These are phyloP conservation scores for Kingdonia uniflora DNA, from an alignment of 164 flowering plant genomes.

Conservation along the genomic window DNA sequence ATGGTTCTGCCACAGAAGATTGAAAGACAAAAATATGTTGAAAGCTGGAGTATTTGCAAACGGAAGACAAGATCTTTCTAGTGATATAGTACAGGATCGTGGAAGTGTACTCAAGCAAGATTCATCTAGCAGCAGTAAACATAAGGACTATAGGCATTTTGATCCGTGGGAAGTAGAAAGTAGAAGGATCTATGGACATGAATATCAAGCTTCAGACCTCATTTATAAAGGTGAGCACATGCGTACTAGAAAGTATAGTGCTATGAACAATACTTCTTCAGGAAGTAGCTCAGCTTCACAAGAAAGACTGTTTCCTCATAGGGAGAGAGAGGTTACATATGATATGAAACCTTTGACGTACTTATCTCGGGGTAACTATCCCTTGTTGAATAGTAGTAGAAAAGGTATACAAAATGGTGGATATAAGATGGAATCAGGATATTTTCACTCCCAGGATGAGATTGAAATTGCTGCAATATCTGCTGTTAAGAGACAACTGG, in stretches of 20 bases:
- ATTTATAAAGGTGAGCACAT: conserved; percentile 18
- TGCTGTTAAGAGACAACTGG: conserved; percentile 78
- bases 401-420: conserved; percentile 20
- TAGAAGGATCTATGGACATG: conserved; percentile 32
- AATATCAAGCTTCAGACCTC: conserved; percentile 25
- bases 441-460: conserved; percentile 60
- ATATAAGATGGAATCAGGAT: conserved; percentile 52
- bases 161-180: conserved; percentile 83
- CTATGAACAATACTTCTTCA: conserved; percentile 52
- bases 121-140: conserved; percentile 92
- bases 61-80: conserved; percentile 71
- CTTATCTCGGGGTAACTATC: conserved; percentile 18
- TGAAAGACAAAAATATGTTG: conserved; percentile 66
- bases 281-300: conserved; percentile 64
- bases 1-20: conserved; percentile 95
- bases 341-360: conserved; percentile 26
- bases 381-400: conserved; percentile 12
- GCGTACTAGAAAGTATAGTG: conserved; percentile 17
- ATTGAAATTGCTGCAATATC: conserved; percentile 70
- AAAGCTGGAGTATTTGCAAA: conserved; percentile 33
- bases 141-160: conserved; percentile 39
- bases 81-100: conserved; percentile 71
- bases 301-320: conserved; percentile 24
- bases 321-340: conserved; percentile 18
- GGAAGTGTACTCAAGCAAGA: conserved; percentile 78